Conservation (phyloP, 2,329 filamentous ascomycete species). For the Decorospora gaudefroyi region DNA sequence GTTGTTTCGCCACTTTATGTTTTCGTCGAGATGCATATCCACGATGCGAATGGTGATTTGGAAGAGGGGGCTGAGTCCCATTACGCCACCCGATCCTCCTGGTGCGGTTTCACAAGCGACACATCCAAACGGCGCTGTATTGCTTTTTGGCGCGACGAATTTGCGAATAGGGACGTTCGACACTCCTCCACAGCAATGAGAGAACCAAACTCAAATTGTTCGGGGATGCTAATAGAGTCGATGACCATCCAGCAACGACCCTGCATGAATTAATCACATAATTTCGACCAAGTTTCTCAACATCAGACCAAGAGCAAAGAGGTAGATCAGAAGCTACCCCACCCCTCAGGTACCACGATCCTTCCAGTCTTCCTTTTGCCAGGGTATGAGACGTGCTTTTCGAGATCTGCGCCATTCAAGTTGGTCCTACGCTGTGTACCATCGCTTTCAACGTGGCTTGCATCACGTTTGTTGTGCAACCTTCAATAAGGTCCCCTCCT, state of each 20-base stretch:
- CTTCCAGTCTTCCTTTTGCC: too few species aligned
- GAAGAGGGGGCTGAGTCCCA: too few species aligned
- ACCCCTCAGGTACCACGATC: slow-evolving; percentile 1
- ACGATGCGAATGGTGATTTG: slow-evolving; percentile 3
- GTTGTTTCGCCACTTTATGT: slow-evolving; percentile 5
- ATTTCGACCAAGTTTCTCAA: too few species aligned
- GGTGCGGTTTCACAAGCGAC: slow-evolving; percentile 5
- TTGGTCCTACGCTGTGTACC: slow-evolving; percentile 21
- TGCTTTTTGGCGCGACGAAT: neutral
- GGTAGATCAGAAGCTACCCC: too few species aligned
- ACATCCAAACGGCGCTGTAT: slow-evolving; percentile 2
- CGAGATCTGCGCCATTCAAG: slow-evolving; percentile 1
- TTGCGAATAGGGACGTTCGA: too few species aligned
- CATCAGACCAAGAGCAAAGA: too few species aligned
- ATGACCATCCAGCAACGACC: too few species aligned
- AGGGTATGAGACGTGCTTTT: too few species aligned
- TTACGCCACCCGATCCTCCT: slow-evolving; percentile 2
- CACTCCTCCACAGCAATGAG: too few species aligned
- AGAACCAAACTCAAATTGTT: too few species aligned
- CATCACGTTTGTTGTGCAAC: slow-evolving; percentile 25
- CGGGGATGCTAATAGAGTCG: too few species aligned
- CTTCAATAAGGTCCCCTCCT: neutral
- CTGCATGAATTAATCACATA: too few species aligned
- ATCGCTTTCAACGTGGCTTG: slow-evolving; percentile 19
- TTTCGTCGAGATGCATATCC: neutral